Evolutionary conservation across 2,329 filamentous ascomycete genomes (phyloP).

Genomic region (Alternaria sp.): DNA sequence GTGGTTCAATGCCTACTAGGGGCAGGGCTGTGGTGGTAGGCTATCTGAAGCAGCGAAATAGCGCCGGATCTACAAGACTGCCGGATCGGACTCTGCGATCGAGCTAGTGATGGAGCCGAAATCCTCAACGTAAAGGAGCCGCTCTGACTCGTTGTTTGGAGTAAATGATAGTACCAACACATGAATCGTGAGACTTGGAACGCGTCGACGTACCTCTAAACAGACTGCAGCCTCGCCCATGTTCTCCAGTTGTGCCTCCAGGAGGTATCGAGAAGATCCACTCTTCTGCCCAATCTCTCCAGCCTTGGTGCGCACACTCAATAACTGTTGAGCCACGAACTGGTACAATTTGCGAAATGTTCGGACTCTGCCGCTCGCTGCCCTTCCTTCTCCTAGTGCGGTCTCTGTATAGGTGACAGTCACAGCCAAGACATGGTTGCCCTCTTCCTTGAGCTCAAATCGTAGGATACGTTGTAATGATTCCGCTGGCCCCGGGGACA

Average conservation of each 20-base stretch:
- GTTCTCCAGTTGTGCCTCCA: conserved; percentile 96
- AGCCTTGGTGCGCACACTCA: conserved; percentile 90
- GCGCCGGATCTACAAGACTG: conserved; percentile 20
- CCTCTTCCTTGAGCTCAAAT: conserved; percentile 92
- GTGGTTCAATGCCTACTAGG: conserved; percentile 6
- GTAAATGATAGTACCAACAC: conserved; percentile 18
- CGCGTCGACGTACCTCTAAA: conserved; percentile 64
- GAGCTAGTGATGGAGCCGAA: conserved; percentile 11
- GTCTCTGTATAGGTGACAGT: conserved; percentile 95
- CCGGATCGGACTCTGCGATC: conserved; percentile 15
- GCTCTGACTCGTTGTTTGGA: conserved; percentile 11
- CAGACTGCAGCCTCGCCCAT: conserved; percentile 83
- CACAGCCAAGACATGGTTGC: conserved; percentile 89
- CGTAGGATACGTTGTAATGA: conserved; percentile 82
- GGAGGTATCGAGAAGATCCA: conserved; percentile 65
- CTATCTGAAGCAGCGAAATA: conserved; percentile 10
- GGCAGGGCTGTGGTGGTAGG: conserved; percentile 11
- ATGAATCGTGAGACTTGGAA: conserved; percentile 4
- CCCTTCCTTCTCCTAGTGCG: conserved; percentile 57
- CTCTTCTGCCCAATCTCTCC: conserved; percentile 63
- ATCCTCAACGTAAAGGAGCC: conserved; percentile 5
- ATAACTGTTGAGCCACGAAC: conserved; percentile 87
- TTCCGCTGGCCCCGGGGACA: conserved; percentile 61
- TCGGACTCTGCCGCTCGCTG: conserved; percentile 68
- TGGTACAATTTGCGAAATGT: conserved; percentile 97